phyloP scores from a whole-genome alignment of 176 grass and related monocot genomes.

The Eremochloa ophiuroides region DNA sequence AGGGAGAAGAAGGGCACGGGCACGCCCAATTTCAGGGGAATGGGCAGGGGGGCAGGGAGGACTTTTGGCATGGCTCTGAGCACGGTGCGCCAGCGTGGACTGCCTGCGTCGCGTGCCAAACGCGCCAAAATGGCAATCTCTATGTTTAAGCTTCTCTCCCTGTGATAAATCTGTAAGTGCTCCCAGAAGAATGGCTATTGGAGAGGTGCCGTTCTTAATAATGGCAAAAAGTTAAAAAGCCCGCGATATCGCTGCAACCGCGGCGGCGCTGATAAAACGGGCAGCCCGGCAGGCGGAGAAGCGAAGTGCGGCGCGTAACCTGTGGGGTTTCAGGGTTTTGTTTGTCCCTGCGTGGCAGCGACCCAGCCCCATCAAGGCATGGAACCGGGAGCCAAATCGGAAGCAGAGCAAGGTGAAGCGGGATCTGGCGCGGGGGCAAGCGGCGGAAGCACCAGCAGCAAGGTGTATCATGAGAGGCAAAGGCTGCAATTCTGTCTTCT shows the following conservation, averaged over 20 bases:
- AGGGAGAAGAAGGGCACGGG: too few relatives aligned
- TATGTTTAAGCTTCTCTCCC: too few relatives aligned
- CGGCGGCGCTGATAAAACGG: neutral
- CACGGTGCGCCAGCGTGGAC: too few relatives aligned
- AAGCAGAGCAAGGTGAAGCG: neutral
- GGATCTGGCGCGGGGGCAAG: neutral
- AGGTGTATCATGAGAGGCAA: conserved; percentile 78
- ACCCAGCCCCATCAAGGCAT: neutral
- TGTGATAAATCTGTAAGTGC: too few relatives aligned
- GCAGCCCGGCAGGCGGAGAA: neutral
- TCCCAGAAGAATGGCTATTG: too few relatives aligned
- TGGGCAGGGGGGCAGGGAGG: too few relatives aligned
- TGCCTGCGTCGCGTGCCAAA: too few relatives aligned
- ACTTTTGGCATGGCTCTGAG: too few relatives aligned
- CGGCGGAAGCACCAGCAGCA: conserved; percentile 10
- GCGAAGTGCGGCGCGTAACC: neutral
- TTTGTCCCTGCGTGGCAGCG: neutral
- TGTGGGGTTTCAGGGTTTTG: neutral
- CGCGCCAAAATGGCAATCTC: too few relatives aligned
- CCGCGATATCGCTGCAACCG: neutral
- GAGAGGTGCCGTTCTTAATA: too few relatives aligned
- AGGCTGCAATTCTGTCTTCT: conserved; percentile 85
- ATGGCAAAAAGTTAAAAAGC: too few relatives aligned
- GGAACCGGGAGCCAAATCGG: conserved; percentile 29
- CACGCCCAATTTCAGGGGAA: too few relatives aligned